A percentile compares a stretch with the other conserved stretches of the same genome.
Conservation (phyloP, 2,329 filamentous ascomycete genomes). For the Didymella exigua region DNA sequence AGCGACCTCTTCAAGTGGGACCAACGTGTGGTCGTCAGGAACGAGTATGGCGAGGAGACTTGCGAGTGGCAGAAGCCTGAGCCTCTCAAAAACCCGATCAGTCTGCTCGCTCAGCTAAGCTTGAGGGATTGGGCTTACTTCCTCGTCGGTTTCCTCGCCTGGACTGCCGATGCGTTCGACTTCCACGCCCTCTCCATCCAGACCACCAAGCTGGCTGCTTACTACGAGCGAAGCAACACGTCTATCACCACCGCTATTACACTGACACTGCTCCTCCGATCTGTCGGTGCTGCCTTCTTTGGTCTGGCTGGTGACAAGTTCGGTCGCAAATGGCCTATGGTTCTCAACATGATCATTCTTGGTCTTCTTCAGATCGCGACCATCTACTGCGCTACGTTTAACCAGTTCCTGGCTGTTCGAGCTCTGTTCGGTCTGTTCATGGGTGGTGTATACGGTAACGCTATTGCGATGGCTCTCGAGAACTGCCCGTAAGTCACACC, state of each 20-base stretch:
- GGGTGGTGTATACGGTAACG: constrained; percentile 81
- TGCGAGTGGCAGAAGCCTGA: constrained; percentile 72
- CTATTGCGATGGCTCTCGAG: constrained; percentile 78
- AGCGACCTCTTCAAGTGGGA: constrained; percentile 74
- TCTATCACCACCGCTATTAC: constrained; percentile 77
- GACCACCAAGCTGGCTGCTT: constrained; percentile 69
- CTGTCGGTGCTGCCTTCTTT: constrained; percentile 75
- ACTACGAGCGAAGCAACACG: constrained; percentile 66
- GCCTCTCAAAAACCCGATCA: constrained; percentile 72
- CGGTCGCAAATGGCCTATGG: constrained; percentile 84
- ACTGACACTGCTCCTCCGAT: constrained; percentile 74
- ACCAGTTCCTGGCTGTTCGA: constrained; percentile 75
- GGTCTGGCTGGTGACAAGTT: constrained; percentile 79
- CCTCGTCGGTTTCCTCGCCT: constrained; percentile 73
- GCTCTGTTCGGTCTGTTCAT: constrained; percentile 78
- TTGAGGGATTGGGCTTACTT: constrained; percentile 75
- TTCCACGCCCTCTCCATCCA: constrained; percentile 83
- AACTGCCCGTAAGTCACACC: constrained; percentile 64
- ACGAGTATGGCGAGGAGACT: constrained; percentile 66
- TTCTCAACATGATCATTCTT: constrained; percentile 76
- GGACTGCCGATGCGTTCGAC: constrained; percentile 84
- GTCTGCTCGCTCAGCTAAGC: constrained; percentile 67
- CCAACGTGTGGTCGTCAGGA: constrained; percentile 71
- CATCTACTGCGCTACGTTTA: constrained; percentile 74
- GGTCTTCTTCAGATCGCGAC: constrained; percentile 76